phyloP scores from a whole-genome alignment of 345 rosid genomes.

The Litchi chinensis region DNA sequence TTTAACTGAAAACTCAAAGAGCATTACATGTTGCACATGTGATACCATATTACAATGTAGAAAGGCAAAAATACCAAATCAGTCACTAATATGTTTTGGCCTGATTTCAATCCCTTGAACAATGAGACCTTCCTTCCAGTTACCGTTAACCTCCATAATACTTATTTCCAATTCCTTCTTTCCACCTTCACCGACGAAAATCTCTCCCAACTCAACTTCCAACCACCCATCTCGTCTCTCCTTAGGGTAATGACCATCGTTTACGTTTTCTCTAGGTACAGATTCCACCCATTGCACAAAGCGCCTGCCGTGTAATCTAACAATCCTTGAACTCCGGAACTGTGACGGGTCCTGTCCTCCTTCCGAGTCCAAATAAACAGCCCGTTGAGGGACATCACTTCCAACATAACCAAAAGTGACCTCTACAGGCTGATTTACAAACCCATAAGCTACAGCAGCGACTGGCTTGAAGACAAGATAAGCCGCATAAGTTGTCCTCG shows the following conservation, averaged over 20 bases:
- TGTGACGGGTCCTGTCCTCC: not conserved
- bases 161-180: conserved; percentile 48
- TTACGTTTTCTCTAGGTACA: conserved; percentile 1
- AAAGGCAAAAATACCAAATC: not conserved
- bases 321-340: conserved; percentile 6
- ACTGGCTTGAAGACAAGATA: conserved; percentile 43
- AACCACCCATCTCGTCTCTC: conserved; percentile 68
- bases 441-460: conserved; percentile 28
- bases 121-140: conserved; percentile 63
- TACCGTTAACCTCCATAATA: conserved; percentile 45
- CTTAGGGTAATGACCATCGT: conserved; percentile 24
- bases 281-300: not conserved
- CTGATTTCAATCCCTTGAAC: conserved; percentile 65
- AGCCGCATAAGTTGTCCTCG: conserved; percentile 43
- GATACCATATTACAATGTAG: no score
- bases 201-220: conserved; percentile 63
- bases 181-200: conserved; percentile 29
- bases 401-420: conserved; percentile 39
- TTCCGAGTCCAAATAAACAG: conserved; percentile 23
- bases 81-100: conserved; percentile 32
- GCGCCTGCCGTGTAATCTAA: conserved; percentile 6
- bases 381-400: conserved; percentile 10
- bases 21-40: no score
- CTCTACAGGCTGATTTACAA: conserved; percentile 37
- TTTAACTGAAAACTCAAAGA: no score